Base-by-base conservation (phyloP, 257 asterid genomes). In the Paulownia fortunei region DNA sequence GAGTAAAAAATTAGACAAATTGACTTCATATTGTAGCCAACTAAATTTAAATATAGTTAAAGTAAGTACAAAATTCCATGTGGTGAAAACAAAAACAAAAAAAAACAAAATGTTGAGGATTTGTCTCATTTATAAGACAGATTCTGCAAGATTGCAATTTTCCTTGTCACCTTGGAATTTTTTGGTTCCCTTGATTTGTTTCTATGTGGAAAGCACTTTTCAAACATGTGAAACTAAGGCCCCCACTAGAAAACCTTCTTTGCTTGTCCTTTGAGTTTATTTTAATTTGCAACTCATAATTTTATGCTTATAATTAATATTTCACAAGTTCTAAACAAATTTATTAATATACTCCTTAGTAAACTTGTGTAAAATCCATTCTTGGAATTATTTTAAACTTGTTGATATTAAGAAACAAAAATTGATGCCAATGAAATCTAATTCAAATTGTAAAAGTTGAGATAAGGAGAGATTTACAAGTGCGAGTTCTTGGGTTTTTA, bases 161-260 rank as follows among this genome's bases (percentile, higher is more conserved):
- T 47, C 24, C 41, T 73, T 80, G 76, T 67, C 56, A 7, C 46
- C 5, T 61, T 1, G 62, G 52, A 39, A 37, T 64, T 8, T 11
- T 19, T 6, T 41, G 68, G 8, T 41, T n/a, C 46, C 64, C 39
- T 67, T 49, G 79, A 12, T 15, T 46, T 77, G 67, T 67, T 13
- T 26, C 42, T 55, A 66, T 39, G 55, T 76, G 59, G 60, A 39
- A 37, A 30, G 10, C 36, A 24, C 23, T 51, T 62, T 19, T 11
- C 3, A n/a, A 42, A 32, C 83, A 80, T 80, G 83, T 73, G 80
- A 55, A 80, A 66, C 34, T 39, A 18, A 49, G 83, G 80, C 60
- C 79, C 83, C 59, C 13, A 9, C 1, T 23, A 34, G 2, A n/a
- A 15, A 8, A n/a, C 63, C 24, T 18, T 32, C 46, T 32, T 27